phyloP scores from a whole-genome alignment of 139 green algal species.

The Coccomyxa sp. region DNA sequence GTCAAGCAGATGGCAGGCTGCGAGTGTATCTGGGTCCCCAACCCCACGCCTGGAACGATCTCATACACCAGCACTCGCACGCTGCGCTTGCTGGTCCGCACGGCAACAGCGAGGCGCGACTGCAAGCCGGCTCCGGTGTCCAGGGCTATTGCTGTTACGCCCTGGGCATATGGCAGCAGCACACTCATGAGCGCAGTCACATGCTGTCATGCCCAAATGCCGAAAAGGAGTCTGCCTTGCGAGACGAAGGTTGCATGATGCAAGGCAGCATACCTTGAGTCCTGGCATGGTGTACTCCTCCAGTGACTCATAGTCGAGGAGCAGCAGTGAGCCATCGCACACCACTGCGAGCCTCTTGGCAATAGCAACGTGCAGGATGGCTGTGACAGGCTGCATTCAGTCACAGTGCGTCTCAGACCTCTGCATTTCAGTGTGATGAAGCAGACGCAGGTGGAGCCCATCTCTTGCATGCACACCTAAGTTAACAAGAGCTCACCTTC shows the following conservation, averaged over 20 bases:
- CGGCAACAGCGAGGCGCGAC: constrained; percentile 28
- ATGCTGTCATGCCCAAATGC: background rate
- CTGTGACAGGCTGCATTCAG: constrained; percentile 12
- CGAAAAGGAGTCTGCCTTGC: background rate
- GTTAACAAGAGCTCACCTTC: constrained; percentile 17
- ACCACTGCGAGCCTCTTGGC: constrained; percentile 7
- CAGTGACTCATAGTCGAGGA: constrained; percentile 24
- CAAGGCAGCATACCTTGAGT: constrained; percentile 14
- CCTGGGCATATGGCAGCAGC: background rate
- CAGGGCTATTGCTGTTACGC: background rate
- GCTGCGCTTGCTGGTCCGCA: constrained; percentile 17
- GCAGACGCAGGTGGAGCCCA: background rate
- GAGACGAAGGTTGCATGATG: background rate
- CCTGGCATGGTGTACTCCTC: constrained; percentile 13
- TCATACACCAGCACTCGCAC: constrained; percentile 28
- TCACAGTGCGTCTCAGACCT: background rate
- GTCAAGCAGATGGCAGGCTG: background rate
- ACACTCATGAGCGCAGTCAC: background rate
- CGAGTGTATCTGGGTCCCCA: constrained; percentile 9
- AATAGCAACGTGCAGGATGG: constrained; percentile 12
- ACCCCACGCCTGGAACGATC: constrained; percentile 6
- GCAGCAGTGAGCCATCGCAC: constrained; percentile 15
- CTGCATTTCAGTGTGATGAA: background rate
- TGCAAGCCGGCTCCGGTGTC: background rate
- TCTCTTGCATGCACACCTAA: background rate